phyloP scores from a whole-genome alignment of 202 grass and related monocot genomes.

The Digitaria exilis region DNA sequence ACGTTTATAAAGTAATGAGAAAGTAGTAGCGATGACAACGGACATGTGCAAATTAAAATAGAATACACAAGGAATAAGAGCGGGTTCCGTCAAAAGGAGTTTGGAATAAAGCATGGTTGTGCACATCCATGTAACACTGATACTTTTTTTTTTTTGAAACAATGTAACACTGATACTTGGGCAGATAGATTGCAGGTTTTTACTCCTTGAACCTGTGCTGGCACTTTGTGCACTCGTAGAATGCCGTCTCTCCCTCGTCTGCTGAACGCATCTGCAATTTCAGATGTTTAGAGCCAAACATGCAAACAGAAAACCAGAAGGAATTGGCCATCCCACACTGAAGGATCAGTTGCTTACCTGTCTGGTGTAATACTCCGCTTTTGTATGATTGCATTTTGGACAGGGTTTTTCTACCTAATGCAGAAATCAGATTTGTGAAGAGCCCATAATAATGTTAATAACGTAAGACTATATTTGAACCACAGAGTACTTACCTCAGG shows the following conservation, averaged over 20 bases:
- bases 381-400: conserved; percentile 46
- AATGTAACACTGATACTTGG: neutral
- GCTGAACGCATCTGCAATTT: conserved; percentile 71
- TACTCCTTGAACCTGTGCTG: conserved; percentile 41
- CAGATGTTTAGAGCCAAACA: neutral
- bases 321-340: neutral
- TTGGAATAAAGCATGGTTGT: conserved; percentile 1
- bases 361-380: conserved; percentile 64
- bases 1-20: neutral
- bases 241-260: conserved; percentile 79
- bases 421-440: conserved; percentile 22
- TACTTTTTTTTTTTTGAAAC: too few species aligned
- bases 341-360: conserved; percentile 54
- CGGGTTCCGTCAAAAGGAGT: conserved; percentile 1
- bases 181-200: neutral
- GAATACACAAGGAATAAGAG: neutral
- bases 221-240: conserved; percentile 64
- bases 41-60: neutral
- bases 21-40: neutral
- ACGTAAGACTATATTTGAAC: neutral
- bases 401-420: conserved; percentile 55
- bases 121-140: too few species aligned
- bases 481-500: conserved; percentile 38
- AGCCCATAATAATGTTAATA: neutral
- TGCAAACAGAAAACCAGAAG: neutral